A percentile compares a stretch with the other conserved stretches of the same genome.
Evolutionary conservation across 371 early-diverging fungal genomes (phyloP).

Genomic region (Apophysomyces elegans): DNA sequence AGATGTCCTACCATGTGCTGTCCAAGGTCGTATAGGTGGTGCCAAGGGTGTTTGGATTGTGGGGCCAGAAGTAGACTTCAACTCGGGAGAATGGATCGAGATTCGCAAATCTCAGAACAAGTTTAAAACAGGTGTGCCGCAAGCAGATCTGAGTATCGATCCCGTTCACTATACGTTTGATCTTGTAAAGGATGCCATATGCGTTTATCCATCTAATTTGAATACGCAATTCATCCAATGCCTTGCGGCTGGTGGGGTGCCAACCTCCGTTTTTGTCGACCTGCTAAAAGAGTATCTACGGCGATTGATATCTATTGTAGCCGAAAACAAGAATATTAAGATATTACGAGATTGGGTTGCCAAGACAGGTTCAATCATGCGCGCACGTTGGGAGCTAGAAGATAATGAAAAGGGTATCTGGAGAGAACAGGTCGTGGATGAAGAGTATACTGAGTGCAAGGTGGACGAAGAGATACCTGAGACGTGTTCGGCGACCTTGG

Average conservation of each 20-base stretch:
- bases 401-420: not conserved
- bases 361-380: conserved; percentile 35
- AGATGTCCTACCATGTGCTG: conserved; percentile 47
- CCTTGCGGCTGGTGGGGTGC: conserved; percentile 45
- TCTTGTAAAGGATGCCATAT: conserved; percentile 39
- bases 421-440: conserved; percentile 5
- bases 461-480: not conserved
- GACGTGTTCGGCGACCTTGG: not conserved
- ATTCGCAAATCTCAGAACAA: conserved; percentile 49
- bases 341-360: conserved; percentile 45
- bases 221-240: conserved; percentile 57
- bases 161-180: conserved; percentile 51
- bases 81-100: conserved; percentile 39
- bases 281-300: conserved; percentile 42
- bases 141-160: conserved; percentile 30
- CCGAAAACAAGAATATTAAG: conserved; percentile 35
- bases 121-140: conserved; percentile 42
- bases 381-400: conserved; percentile 39
- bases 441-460: conserved; percentile 25
- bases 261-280: conserved; percentile 39
- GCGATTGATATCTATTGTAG: conserved; percentile 31
- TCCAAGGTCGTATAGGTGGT: conserved; percentile 58
- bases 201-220: conserved; percentile 41
- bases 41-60: conserved; percentile 57
- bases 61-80: conserved; percentile 35